Evolutionary conservation across 2,329 filamentous ascomycete species (phyloP).

Genomic region (Celoporthe dispersa): DNA sequence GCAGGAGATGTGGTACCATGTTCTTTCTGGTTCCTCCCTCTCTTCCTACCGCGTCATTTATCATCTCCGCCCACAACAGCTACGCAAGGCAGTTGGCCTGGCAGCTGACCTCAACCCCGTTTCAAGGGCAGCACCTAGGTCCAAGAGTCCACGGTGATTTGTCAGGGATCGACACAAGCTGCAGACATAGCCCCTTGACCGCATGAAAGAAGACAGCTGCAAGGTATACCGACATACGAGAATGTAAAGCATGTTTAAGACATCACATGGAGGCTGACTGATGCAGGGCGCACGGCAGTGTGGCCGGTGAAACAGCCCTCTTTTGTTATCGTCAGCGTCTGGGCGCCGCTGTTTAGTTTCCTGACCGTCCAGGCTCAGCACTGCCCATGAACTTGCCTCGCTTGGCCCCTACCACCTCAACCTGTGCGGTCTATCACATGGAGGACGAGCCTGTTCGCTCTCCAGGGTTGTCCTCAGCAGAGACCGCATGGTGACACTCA

Average conservation of each 20-base stretch:
- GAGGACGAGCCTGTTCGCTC: background rate
- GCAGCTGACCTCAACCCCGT: background rate
- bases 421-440: background rate
- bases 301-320: background rate
- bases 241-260: background rate
- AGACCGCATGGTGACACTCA: background rate
- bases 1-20: background rate
- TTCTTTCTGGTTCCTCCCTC: background rate
- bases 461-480: background rate
- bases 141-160: background rate
- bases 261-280: background rate
- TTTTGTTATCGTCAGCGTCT: background rate
- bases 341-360: background rate
- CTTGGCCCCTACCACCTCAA: background rate
- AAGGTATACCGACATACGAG: background rate
- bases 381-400: background rate
- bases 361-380: background rate
- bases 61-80: background rate
- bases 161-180: background rate
- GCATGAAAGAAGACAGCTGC: background rate
- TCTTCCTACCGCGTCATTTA: background rate
- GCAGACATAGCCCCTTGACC: background rate
- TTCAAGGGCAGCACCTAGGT: background rate
- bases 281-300: background rate
- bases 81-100: background rate